These are phyloP conservation scores for Papiliotrema fonsecae DNA, from an alignment of 1,284 basidiomycete species.

Conservation along the genomic window DNA sequence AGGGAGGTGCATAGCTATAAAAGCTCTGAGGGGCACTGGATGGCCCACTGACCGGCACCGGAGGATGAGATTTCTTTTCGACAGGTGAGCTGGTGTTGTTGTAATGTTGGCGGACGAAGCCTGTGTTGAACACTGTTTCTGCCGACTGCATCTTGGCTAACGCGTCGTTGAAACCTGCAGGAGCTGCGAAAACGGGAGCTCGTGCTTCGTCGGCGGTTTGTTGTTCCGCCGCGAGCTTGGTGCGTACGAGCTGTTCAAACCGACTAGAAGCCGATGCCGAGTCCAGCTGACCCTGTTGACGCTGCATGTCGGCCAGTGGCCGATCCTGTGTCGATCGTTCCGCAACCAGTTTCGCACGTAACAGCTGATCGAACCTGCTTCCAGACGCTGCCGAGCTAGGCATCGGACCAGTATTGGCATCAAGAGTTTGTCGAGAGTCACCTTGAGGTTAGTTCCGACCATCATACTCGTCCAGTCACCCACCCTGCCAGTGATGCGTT, in stretches of 20 bases:
- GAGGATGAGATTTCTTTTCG: not conserved
- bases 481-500: too few relatives aligned
- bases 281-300: too few relatives aligned
- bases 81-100: not conserved
- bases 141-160: not conserved
- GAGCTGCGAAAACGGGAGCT: not conserved
- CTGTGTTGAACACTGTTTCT: conserved; percentile 2
- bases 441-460: too few relatives aligned
- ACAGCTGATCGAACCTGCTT: too few relatives aligned
- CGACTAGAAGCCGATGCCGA: not conserved
- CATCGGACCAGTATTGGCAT: too few relatives aligned
- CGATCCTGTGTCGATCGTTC: too few relatives aligned
- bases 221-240: conserved; percentile 3
- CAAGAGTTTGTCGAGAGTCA: too few relatives aligned
- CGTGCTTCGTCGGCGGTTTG: not conserved
- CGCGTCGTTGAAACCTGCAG: not conserved
- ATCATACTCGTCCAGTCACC: too few relatives aligned
- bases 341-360: too few relatives aligned
- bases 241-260: not conserved
- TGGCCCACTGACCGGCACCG: not conserved
- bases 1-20: not conserved
- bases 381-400: too few relatives aligned
- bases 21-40: not conserved
- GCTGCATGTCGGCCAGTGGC: too few relatives aligned
- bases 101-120: not conserved